Conservation (phyloP, 1,139 yeast genomes). For the Debaryomyces sp. region DNA sequence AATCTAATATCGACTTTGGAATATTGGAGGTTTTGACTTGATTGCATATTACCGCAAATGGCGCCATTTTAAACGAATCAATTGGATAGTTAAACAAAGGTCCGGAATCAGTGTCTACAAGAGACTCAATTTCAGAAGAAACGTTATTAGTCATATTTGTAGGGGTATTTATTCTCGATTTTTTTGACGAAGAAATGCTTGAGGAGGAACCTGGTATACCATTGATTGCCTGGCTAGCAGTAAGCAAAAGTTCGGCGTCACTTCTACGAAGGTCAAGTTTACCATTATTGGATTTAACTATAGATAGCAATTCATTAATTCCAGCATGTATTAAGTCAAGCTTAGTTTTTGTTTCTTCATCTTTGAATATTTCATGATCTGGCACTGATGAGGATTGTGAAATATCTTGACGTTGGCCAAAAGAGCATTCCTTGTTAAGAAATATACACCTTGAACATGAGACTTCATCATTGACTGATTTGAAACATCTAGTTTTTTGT, state of each 20-base stretch:
- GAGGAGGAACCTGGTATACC: slow-evolving; percentile 1
- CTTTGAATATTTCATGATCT: slow-evolving; percentile 6
- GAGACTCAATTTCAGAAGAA: not conserved
- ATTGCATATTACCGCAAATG: slow-evolving; percentile 49
- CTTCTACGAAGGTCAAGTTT: slow-evolving; percentile 13
- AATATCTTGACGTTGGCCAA: slow-evolving; percentile 29
- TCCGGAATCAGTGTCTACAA: not conserved
- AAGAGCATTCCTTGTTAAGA: slow-evolving; percentile 53
- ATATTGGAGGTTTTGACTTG: slow-evolving; percentile 30
- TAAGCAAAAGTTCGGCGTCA: slow-evolving; percentile 31
- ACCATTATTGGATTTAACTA: slow-evolving; percentile 19
- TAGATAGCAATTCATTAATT: slow-evolving; percentile 31
- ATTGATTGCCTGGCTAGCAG: slow-evolving; percentile 31
- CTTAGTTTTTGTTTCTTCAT: slow-evolving; percentile 15
- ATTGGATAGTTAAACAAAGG: slow-evolving; percentile 42
- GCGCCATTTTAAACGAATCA: slow-evolving; percentile 47
- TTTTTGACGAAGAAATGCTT: not conserved
- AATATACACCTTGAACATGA: slow-evolving; percentile 62
- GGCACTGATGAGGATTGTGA: slow-evolving; percentile 6
- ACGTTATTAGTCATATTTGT: not conserved
- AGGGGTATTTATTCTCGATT: not conserved
- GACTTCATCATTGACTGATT: slow-evolving; percentile 45
- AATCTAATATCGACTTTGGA: slow-evolving; percentile 49
- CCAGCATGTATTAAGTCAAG: slow-evolving; percentile 35
- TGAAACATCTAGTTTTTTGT: slow-evolving; percentile 66